Conservation (phyloP, 1,284 basidiomycete genomes). For the Gymnopus androsaceus region DNA sequence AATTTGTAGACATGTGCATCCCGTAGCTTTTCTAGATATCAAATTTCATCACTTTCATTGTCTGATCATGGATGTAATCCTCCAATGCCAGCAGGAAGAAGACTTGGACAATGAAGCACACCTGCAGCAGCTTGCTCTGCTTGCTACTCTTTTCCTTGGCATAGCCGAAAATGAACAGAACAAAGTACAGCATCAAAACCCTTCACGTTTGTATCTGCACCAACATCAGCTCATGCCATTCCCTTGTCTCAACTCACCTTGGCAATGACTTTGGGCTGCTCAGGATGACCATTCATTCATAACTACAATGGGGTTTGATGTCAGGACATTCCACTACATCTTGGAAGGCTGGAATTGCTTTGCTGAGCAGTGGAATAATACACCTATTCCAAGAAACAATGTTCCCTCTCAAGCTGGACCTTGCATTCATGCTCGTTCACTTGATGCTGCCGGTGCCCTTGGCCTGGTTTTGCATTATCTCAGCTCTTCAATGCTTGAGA, state of each 20-base stretch:
- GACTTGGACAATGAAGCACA: too few relatives aligned
- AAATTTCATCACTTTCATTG: too few relatives aligned
- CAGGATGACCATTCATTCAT: too few relatives aligned
- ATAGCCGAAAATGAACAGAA: too few relatives aligned
- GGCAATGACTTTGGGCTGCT: slow-evolving; percentile 29
- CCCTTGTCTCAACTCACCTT: slow-evolving; percentile 30
- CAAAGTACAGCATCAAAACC: not conserved
- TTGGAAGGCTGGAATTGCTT: slow-evolving; percentile 27
- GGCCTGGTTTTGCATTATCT: slow-evolving; percentile 48
- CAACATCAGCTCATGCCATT: slow-evolving; percentile 21
- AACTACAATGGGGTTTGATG: too few relatives aligned
- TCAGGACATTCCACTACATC: slow-evolving; percentile 32
- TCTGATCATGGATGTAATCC: too few relatives aligned
- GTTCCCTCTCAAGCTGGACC: slow-evolving; percentile 27
- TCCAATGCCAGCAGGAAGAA: too few relatives aligned
- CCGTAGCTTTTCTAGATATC: too few relatives aligned
- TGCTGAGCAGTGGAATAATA: slow-evolving; percentile 35
- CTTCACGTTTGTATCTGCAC: slow-evolving; percentile 1
- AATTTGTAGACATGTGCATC: too few relatives aligned
- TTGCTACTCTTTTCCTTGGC: too few relatives aligned
- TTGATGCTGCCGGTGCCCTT: slow-evolving; percentile 47
- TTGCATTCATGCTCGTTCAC: slow-evolving; percentile 33
- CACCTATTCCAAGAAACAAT: slow-evolving; percentile 37
- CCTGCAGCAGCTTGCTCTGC: too few relatives aligned
- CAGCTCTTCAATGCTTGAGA: slow-evolving; percentile 40